Evolutionary conservation across 805 yeast species (phyloP), one percentile per base, ranked within the genome.

Genomic region (Candida nemodendra): DNA sequence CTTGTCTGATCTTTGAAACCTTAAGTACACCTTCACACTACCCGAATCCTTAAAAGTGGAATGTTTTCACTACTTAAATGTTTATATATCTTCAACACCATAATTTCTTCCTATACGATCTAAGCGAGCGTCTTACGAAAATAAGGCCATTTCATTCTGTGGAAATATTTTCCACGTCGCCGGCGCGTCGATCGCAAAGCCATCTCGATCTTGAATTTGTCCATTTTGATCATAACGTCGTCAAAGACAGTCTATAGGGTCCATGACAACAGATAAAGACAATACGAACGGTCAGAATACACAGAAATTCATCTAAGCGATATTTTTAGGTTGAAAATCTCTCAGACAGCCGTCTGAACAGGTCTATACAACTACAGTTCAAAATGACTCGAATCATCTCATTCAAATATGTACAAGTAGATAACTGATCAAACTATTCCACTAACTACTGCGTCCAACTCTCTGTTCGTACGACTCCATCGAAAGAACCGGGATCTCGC

Each of bases 401-500:
- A n/a, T n/a, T n/a, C n/a, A n/a, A n/a, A n/a, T n/a, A n/a, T n/a
- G n/a, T n/a, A n/a, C n/a, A n/a, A n/a, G n/a, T n/a, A n/a, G n/a
- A n/a, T n/a, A n/a, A n/a, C n/a, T n/a, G n/a, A n/a, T n/a, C n/a
- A n/a, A n/a, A n/a, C n/a, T n/a, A n/a, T 14, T 12, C 18, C 22
- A 12, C 14, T 33, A 15, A 18, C 13, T 32, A 4, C 11, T 37
- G 22, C 24, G 25, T 6, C 24, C 43, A 22, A 35, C n/a, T 30
- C 38, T 32, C 9, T 30, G 18, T 31, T 39, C 31, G 12, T 33
- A 31, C n/a, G 30, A 19, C 29, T 39, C 47, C 18, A 16, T 28
- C 16, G 21, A 18, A 16, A 54, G 32, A n/a, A 46, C 42, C 9
- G 72, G 71, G 19, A 78, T 65, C 18, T 78, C 74, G 5, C 53